Conservation (phyloP, 2,329 filamentous ascomycete genomes). For the Xylaria digitata region DNA sequence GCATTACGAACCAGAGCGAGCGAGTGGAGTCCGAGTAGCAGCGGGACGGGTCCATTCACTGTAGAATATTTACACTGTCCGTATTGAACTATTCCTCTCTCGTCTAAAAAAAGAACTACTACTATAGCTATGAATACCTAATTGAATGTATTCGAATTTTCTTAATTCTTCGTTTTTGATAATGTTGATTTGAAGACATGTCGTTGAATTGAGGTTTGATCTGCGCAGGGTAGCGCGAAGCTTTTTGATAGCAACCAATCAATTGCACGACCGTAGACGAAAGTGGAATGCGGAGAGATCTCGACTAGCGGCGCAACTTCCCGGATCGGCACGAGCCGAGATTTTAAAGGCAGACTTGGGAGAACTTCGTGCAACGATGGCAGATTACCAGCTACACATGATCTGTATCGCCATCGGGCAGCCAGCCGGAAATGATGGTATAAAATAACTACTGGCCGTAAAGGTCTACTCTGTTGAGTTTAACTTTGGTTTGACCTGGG, state of each 20-base stretch:
- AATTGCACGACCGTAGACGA: constrained; percentile 22
- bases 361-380: not conserved
- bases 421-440: not conserved
- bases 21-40: not conserved
- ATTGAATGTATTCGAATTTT: too few species aligned
- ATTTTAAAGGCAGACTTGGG: not conserved
- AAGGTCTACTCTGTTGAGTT: not conserved
- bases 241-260: constrained; percentile 32
- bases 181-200: constrained; percentile 12
- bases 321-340: constrained; percentile 35
- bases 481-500: not conserved
- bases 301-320: constrained; percentile 13
- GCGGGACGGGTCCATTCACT: not conserved
- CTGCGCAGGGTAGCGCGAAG: constrained; percentile 28
- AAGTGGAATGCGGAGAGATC: constrained; percentile 29
- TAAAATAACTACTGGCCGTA: not conserved
- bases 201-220: constrained; percentile 31
- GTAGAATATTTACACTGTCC: not conserved
- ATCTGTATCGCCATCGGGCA: not conserved
- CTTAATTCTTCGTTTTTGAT: not conserved
- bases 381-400: not conserved
- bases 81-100: not conserved
- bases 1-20: not conserved
- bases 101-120: not conserved
- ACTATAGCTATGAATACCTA: not conserved